These are phyloP conservation scores for Albizia julibrissin DNA, from an alignment of 306 rosid genomes.

Conservation along the genomic window DNA sequence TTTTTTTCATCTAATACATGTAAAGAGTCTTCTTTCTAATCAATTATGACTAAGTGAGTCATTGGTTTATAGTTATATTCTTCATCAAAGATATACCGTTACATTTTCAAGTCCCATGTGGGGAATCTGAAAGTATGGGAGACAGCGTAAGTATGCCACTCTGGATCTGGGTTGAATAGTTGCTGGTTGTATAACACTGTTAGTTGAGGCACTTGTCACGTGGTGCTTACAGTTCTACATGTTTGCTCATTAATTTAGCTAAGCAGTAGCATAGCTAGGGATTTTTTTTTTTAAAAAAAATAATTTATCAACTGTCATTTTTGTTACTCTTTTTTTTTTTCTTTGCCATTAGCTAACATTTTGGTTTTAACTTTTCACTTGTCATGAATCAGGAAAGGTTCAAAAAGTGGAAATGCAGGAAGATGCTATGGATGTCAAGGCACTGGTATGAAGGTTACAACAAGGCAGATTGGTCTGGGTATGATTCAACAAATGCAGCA, in stretches of 20 bases:
- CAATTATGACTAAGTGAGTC: conserved; percentile 12
- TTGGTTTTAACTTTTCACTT: conserved; percentile 1
- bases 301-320: not conserved
- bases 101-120: not conserved
- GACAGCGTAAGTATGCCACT: not conserved
- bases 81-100: not conserved
- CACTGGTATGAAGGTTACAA: conserved; percentile 65
- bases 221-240: not conserved
- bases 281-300: not conserved
- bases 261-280: not conserved
- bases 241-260: conserved; percentile 9
- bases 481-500: conserved; percentile 84
- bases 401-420: conserved; percentile 67
- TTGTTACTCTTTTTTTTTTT: not conserved
- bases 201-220: not conserved
- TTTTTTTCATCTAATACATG: not conserved
- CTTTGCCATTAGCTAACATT: not conserved
- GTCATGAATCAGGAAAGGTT: conserved; percentile 63
- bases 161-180: not conserved
- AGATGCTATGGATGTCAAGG: conserved; percentile 77
- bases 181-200: not conserved
- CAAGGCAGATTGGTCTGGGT: conserved; percentile 65
- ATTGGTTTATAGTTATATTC: not conserved
- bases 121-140: not conserved
- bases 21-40: not conserved